Conservation (phyloP, 2,329 filamentous ascomycete species). For the Fusarium liriodendri region DNA sequence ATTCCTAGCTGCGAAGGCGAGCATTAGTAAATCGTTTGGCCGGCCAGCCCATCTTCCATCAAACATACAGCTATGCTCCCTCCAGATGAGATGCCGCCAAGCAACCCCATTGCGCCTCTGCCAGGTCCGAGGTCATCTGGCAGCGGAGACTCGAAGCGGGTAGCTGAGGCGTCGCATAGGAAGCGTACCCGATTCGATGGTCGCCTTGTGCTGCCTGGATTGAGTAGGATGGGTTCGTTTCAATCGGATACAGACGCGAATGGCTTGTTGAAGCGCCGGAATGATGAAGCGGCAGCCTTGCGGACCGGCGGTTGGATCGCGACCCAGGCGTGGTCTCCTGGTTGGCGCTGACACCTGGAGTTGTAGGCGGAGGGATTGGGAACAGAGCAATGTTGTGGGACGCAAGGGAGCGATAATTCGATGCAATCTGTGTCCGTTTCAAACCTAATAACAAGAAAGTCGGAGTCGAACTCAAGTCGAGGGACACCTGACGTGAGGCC, state of each 20-base stretch:
- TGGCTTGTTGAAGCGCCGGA: slow-evolving; percentile 23
- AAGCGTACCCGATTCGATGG: slow-evolving; percentile 2
- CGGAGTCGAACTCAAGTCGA: slow-evolving; percentile 29
- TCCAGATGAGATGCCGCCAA: slow-evolving; percentile 81
- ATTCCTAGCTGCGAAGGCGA: slow-evolving; percentile 78
- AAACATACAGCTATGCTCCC: slow-evolving; percentile 79
- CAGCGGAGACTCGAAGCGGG: slow-evolving; percentile 40
- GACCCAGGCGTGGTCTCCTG: slow-evolving; percentile 9
- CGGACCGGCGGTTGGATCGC: slow-evolving; percentile 20
- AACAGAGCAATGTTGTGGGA: not conserved
- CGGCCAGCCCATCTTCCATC: not conserved
- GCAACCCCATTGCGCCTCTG: slow-evolving; percentile 72
- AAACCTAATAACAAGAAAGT: slow-evolving; percentile 35
- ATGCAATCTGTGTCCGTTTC: slow-evolving; percentile 31
- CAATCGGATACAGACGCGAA: slow-evolving; percentile 25
- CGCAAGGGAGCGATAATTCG: slow-evolving; percentile 8
- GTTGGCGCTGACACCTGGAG: slow-evolving; percentile 34
- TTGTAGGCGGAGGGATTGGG: slow-evolving; percentile 7
- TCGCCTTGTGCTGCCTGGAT: slow-evolving; percentile 15
- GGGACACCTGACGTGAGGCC: slow-evolving; percentile 42
- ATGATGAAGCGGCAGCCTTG: slow-evolving; percentile 16
- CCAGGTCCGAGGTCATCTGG: slow-evolving; percentile 60
- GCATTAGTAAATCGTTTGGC: slow-evolving; percentile 32
- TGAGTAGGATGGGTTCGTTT: slow-evolving; percentile 8
- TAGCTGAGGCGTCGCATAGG: slow-evolving; percentile 42